A percentile compares a stretch with the other conserved stretches of the same genome.
Conservation (phyloP, 2,329 filamentous ascomycete genomes). For the Sarocladium brachiariae region DNA sequence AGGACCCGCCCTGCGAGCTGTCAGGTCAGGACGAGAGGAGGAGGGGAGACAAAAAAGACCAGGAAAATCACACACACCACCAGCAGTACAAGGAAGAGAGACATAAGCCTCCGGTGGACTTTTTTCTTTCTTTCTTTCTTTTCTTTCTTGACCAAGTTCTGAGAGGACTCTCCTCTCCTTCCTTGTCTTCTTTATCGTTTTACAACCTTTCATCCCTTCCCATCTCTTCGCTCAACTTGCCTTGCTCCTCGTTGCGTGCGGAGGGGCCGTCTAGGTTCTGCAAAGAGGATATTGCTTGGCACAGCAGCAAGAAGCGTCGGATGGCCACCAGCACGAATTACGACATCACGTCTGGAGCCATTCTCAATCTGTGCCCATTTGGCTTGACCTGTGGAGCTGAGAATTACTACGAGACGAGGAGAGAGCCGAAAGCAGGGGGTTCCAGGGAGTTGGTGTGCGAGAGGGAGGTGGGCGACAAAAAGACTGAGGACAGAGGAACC, state of each 20-base stretch:
- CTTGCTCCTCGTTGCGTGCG: background rate
- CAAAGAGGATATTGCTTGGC: background rate
- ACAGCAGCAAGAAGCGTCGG: background rate
- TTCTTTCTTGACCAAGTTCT: background rate
- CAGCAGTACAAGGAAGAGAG: too few relatives aligned
- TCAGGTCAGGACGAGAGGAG: too few relatives aligned
- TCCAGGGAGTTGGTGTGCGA: too few relatives aligned
- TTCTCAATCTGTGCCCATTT: background rate
- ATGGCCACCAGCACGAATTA: background rate
- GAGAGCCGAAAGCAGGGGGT: background rate
- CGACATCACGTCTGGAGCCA: background rate
- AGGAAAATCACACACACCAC: too few relatives aligned
- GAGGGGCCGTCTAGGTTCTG: background rate
- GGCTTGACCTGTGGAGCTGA: background rate
- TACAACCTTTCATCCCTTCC: slow-evolving; percentile 10
- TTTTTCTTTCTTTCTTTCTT: too few relatives aligned
- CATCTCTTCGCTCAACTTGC: slow-evolving; percentile 7
- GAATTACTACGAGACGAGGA: background rate
- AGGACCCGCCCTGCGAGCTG: slow-evolving; percentile 5
- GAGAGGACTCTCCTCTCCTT: slow-evolving; percentile 8
- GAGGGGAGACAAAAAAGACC: background rate
- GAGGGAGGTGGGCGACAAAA: background rate
- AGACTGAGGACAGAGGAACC: background rate
- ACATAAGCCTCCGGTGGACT: background rate
- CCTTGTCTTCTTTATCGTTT: slow-evolving; percentile 14